A percentile compares a stretch with the other conserved stretches of the same genome.
Evolutionary conservation across 495 filamentous ascomycete genomes (phyloP).

Genomic region (Elasticomyces elasticus): DNA sequence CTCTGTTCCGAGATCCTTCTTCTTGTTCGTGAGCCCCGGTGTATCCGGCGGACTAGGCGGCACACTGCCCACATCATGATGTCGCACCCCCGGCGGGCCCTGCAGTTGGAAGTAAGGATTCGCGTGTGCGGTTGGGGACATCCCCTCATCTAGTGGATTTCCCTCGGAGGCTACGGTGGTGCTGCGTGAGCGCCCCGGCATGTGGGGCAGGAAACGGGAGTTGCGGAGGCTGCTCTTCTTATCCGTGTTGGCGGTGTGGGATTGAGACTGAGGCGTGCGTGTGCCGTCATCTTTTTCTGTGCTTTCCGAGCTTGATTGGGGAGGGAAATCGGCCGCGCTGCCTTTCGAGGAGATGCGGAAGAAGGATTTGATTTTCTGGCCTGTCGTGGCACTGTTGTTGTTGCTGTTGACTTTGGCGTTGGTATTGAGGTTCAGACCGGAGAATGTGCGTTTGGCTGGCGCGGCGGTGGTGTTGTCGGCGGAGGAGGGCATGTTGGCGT

Average conservation of each 20-base stretch:
- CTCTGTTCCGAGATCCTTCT: conserved; percentile 50
- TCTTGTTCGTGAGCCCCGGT: conserved; percentile 49
- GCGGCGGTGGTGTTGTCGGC: background rate
- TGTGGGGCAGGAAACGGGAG: conserved; percentile 69
- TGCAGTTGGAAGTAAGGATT: conserved; percentile 98
- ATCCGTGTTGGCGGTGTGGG: too few relatives aligned
- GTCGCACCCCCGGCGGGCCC: conserved; percentile 80
- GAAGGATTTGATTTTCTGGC: conserved; percentile 86
- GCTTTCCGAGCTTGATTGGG: too few relatives aligned
- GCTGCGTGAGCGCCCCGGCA: conserved; percentile 70
- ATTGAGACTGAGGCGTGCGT: conserved; percentile 41
- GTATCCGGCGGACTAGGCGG: conserved; percentile 94
- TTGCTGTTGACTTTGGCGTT: conserved; percentile 33
- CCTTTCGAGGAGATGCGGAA: conserved; percentile 81
- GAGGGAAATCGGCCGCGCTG: too few relatives aligned
- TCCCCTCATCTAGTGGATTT: conserved; percentile 73
- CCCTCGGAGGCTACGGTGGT: conserved; percentile 90
- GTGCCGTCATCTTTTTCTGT: conserved; percentile 35
- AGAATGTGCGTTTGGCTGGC: conserved; percentile 15
- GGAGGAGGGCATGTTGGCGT: conserved; percentile 3
- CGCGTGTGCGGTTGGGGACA: conserved; percentile 87
- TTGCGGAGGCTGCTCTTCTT: conserved; percentile 65
- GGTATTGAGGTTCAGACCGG: conserved; percentile 14
- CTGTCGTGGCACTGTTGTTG: too few relatives aligned
- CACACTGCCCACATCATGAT: conserved; percentile 91